Evolutionary conservation across 2,329 filamentous ascomycete genomes (phyloP), one percentile per base, ranked within the genome.

Genomic region (Lecanicillium sp.): DNA sequence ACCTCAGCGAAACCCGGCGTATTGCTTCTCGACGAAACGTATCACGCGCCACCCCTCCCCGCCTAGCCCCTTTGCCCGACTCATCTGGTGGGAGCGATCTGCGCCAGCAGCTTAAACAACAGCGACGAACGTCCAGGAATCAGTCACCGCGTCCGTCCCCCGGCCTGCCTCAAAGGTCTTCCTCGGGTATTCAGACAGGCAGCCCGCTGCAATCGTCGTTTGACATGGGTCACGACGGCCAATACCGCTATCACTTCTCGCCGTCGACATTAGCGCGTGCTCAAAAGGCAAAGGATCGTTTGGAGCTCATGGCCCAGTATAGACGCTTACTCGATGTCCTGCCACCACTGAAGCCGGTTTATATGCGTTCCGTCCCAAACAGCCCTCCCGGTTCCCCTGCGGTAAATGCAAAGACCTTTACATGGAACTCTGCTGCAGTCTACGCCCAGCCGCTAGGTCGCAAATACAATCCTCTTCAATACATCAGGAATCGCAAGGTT

Each of bases 391-490:
- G 54, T 0, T 68, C 71, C 8, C 65, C 69, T 17, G 45, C 52
- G 29, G 42, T 11, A 25, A 25, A 25, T 25, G n/a, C 36, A 18
- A 43, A 43, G 14, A 36, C 6, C 14, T 43, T 43, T 20, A 32
- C 33, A 12, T 43, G 41, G 41, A 40, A 17, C 27, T 20, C 36
- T 4, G 47, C 44, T 38, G 49, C 47, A 29, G 42, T 10, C 15
- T 29, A 42, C 56, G 44, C 42, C 12, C 29, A 49, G 42, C 22
- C 22, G 22, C 58, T 81, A 7, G 84, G 84, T 4, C 80, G 89
- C 37, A 64, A 70, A 3, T 97, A 97, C 57, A 95, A 98, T 56
- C 92, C 90, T 4, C 64, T 98, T 17, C 92, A 97, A 59, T 87
- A 87, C 50, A 84, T 97, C 40, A 81, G 92, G 15, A 97, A 98